Percentiles rank a stretch among this genome's conserved stretches.
Evolutionary conservation across 768 basidiomycete genomes (phyloP).

Genomic region (Suillus luteus): DNA sequence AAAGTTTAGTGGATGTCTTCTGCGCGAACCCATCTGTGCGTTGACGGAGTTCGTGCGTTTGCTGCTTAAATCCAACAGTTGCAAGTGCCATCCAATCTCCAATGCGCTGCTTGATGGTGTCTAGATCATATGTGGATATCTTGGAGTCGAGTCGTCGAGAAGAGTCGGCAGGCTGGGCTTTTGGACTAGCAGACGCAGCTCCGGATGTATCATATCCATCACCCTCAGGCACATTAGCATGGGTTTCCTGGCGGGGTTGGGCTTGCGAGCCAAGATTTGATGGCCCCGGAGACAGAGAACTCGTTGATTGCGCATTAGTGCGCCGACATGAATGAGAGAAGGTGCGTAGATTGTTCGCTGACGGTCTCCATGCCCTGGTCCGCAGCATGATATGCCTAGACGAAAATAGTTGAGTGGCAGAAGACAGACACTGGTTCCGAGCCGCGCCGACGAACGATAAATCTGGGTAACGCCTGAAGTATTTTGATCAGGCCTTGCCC

Average conservation of each 20-base stretch:
- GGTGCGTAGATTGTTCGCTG: conserved; percentile 12
- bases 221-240: neutral
- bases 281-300: neutral
- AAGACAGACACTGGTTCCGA: neutral
- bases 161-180: neutral
- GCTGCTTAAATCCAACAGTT: conserved; percentile 33
- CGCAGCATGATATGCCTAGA: conserved; percentile 22
- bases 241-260: neutral
- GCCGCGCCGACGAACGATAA: neutral
- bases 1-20: conserved; percentile 59
- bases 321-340: conserved; percentile 18
- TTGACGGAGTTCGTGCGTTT: conserved; percentile 35
- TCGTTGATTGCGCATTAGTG: neutral
- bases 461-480: neutral
- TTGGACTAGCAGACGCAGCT: neutral
- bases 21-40: conserved; percentile 61
- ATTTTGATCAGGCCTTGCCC: neutral
- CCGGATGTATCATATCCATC: neutral
- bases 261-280: neutral
- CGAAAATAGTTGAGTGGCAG: neutral
- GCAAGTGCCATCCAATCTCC: conserved; percentile 49
- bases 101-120: conserved; percentile 39
- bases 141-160: neutral
- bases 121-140: conserved; percentile 19
- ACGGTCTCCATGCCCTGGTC: conserved; percentile 13